Evolutionary conservation across 2,329 filamentous ascomycete species (phyloP), one percentile per base, ranked within the genome.

Genomic region (Biscogniauxia sp.): DNA sequence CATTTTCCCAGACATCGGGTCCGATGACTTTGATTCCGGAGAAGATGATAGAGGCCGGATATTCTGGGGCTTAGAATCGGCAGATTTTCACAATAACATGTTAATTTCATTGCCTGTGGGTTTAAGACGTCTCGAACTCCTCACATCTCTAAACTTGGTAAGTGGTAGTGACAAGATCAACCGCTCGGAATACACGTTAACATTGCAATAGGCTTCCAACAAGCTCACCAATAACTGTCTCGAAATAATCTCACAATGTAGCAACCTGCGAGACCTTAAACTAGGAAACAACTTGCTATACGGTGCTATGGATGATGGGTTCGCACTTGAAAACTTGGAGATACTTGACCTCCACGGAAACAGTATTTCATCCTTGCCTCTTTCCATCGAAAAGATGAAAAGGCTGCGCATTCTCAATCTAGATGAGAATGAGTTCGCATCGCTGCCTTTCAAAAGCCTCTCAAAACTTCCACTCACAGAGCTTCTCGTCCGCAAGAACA

Each of bases 61-160:
- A 64, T 97, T 98, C 76, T 90, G 87, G 1, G 91, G 88, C 0
- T 74, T 97, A 0, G 92, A 97, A 72, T 85, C 84, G 4, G 76
- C 97, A 7, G 93, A 98, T 72, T 73, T 98, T 61, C 95, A 97
- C 72, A 91, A 92, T 20, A 99, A 99, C 71, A 76, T 86, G 52
- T 80, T 99, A 19, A 82, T 83, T 55, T 79, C 84, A 26, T 75
- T 97, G 51, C 95, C 95, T 0, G 73, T 88, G 65, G 94, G 95
- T 0, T 73, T 98, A 60, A 83, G 91, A 65, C 83, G 88, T 56
- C 80, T 98, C 45, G 82, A 87, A 54, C 80, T 88, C 62, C 81
- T 99, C 58, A 93, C 91, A 1, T 89, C 86, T 3, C 79, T 99
- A 54, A 97, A 98, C 68, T 75, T 99, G 70, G 89, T 91, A 79